Evolutionary conservation across 768 basidiomycete genomes (phyloP).

Genomic region (Panellus pusillus): DNA sequence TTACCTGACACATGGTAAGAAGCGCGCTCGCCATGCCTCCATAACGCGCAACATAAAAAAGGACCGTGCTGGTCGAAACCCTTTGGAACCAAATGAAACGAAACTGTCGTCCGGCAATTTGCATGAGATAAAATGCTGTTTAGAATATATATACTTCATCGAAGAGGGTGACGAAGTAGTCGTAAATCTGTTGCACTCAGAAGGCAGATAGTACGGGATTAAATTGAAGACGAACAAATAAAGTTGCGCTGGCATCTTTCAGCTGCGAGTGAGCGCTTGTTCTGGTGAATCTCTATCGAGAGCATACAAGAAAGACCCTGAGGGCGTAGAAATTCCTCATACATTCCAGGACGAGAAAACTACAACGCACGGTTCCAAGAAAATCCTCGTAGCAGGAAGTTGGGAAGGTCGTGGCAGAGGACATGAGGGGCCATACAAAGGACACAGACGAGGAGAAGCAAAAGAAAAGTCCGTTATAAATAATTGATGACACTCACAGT

Average conservation of each 20-base stretch:
- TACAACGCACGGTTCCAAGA: too few relatives aligned
- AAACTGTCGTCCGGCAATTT: neutral
- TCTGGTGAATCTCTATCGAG: neutral
- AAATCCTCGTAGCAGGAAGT: too few relatives aligned
- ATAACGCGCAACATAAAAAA: conserved; percentile 12
- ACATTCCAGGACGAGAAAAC: too few relatives aligned
- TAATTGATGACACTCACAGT: too few relatives aligned
- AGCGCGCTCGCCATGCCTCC: conserved; percentile 11
- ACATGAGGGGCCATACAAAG: too few relatives aligned
- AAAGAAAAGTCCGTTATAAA: too few relatives aligned
- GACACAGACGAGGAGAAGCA: too few relatives aligned
- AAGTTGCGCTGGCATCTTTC: conserved; percentile 10
- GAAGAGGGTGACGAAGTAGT: conserved; percentile 10
- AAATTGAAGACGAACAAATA: conserved; percentile 8
- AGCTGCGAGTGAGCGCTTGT: neutral
- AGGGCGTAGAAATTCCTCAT: too few relatives aligned
- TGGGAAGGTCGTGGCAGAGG: too few relatives aligned
- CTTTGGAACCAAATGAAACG: conserved; percentile 9
- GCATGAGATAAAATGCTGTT: neutral
- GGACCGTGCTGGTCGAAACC: conserved; percentile 3
- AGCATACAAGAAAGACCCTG: conserved; percentile 5
- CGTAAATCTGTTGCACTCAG: conserved; percentile 3
- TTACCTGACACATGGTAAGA: conserved; percentile 6
- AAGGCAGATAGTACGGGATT: neutral
- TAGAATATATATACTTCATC: conserved; percentile 3